Conservation (phyloP, 495 filamentous ascomycete genomes). For the Lindgomyces ingoldianus region DNA sequence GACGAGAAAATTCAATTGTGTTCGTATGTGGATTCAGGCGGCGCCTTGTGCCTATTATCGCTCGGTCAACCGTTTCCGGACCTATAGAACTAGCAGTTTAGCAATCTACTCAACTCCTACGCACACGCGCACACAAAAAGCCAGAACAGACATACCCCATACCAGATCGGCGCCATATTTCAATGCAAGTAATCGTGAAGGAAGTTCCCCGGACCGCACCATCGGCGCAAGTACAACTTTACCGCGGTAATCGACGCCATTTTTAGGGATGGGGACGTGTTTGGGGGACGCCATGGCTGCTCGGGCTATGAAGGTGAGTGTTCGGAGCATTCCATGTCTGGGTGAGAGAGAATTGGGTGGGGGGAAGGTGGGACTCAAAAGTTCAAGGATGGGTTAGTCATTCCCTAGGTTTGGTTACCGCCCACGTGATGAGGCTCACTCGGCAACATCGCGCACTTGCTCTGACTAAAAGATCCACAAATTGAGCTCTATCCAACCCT, state of each 20-base stretch:
- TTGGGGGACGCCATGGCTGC: conserved; percentile 42
- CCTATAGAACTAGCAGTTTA: conserved; percentile 49
- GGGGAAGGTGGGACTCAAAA: neutral
- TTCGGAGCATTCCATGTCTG: conserved; percentile 34
- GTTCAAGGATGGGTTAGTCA: no score
- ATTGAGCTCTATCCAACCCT: no score
- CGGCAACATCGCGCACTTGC: no score
- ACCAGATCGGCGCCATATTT: conserved; percentile 96
- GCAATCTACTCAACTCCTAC: neutral
- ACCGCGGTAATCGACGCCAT: conserved; percentile 88
- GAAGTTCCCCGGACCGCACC: conserved; percentile 93
- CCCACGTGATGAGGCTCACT: no score
- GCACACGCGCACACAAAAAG: neutral
- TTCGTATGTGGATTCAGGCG: conserved; percentile 70
- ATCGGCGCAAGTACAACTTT: conserved; percentile 96
- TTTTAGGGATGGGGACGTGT: conserved; percentile 78
- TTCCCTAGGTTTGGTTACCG: no score
- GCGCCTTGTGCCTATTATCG: conserved; percentile 81
- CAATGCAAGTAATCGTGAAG: conserved; percentile 80
- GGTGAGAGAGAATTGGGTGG: neutral
- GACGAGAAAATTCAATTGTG: conserved; percentile 79
- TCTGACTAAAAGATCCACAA: no score
- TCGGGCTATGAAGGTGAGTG: conserved; percentile 54
- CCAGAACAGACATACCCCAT: conserved; percentile 63
- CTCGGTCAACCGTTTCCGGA: conserved; percentile 88